Percentiles rank a stretch among this genome's conserved stretches.
phyloP scores from a whole-genome alignment of 331 rosid genomes.

The Quercus phellos region DNA sequence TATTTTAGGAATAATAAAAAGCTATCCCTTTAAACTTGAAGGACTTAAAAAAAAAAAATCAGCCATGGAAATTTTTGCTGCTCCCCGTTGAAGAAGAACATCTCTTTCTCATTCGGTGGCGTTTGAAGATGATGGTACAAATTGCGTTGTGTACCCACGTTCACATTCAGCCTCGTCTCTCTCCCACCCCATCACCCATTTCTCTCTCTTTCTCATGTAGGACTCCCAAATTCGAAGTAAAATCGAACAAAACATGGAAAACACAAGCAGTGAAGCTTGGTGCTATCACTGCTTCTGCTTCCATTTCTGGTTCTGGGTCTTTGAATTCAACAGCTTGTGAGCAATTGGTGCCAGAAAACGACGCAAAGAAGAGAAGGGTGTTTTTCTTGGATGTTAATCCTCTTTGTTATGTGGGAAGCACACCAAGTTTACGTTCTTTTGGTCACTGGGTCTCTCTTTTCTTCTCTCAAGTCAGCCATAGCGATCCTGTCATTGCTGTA shows the following conservation, averaged over 20 bases:
- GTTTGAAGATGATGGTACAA: conserved; percentile 12
- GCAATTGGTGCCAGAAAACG: conserved; percentile 14
- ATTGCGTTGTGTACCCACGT: conserved; percentile 18
- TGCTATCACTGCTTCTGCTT: conserved; percentile 10
- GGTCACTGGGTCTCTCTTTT: conserved; percentile 68
- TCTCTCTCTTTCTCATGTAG: conserved; percentile 11
- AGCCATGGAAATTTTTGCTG: too few relatives aligned
- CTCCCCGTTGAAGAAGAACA: too few relatives aligned
- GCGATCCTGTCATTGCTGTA: conserved; percentile 80
- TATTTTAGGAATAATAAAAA: too few relatives aligned
- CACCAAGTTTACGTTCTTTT: conserved; percentile 61
- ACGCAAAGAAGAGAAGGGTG: conserved; percentile 36
- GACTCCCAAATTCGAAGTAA: conserved; percentile 5
- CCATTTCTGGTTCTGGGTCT: conserved; percentile 3
- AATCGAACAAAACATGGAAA: conserved; percentile 3
- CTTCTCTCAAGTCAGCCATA: conserved; percentile 54
- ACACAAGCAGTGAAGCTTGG: conserved; percentile 16
- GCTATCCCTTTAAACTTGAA: too few relatives aligned
- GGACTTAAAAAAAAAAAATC: too few relatives aligned
- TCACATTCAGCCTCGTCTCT: conserved; percentile 23
- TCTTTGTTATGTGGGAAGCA: conserved; percentile 64
- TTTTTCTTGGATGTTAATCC: conserved; percentile 87
- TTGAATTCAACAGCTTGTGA: conserved; percentile 29
- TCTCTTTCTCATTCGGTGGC: too few relatives aligned
- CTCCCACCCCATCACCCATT: conserved; percentile 16